Conservation (phyloP, 495 filamentous ascomycete genomes). For the Daldinia bambusicola region DNA sequence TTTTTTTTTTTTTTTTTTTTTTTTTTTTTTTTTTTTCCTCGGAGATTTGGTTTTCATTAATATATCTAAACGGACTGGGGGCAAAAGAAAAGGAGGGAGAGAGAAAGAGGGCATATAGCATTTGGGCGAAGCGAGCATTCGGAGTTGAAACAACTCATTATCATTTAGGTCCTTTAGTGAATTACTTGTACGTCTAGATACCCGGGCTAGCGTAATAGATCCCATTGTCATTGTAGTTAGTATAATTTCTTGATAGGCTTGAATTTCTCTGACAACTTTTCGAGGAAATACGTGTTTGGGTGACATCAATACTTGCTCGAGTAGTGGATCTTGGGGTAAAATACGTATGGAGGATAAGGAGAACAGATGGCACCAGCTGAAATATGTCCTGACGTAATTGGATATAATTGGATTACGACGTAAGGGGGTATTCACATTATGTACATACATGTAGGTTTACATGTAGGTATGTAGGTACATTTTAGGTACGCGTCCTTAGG, state of each 20-base stretch:
- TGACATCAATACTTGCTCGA: constrained; percentile 5
- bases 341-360: not conserved
- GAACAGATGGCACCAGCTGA: constrained; percentile 5
- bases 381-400: not conserved
- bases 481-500: not conserved
- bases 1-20: not conserved
- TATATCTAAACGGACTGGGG: not conserved
- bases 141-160: constrained; percentile 33
- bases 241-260: not conserved
- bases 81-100: constrained; percentile 14
- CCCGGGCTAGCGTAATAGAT: constrained; percentile 25
- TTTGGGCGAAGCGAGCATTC: constrained; percentile 42
- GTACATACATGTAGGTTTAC: too few relatives aligned
- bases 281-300: not conserved
- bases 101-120: constrained; percentile 26
- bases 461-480: too few relatives aligned
- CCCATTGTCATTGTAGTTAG: not conserved
- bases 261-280: not conserved
- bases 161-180: constrained; percentile 4
- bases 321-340: not conserved
- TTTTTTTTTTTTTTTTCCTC: not conserved
- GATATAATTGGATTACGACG: too few relatives aligned
- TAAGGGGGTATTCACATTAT: too few relatives aligned
- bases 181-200: constrained; percentile 38
- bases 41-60: constrained; percentile 17